Percentiles rank a stretch among this genome's conserved stretches.
Conservation (phyloP, 2,329 filamentous ascomycete species). For the Stemphylium vesicarium region DNA sequence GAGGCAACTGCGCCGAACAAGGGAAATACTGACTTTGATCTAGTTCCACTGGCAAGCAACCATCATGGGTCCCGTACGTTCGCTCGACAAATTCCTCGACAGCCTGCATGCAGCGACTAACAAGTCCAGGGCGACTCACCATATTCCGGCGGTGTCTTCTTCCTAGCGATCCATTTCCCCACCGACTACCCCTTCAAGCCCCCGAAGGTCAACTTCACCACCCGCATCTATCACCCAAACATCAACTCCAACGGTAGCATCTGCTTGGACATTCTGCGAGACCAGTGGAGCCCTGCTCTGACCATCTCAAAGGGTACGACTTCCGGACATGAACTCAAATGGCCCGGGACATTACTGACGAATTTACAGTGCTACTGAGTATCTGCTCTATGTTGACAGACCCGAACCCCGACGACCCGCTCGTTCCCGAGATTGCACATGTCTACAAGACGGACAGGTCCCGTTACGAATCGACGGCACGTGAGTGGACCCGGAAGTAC, state of each 20-base stretch:
- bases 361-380: slow-evolving; percentile 79
- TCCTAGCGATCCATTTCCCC: slow-evolving; percentile 97
- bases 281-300: slow-evolving; percentile 98
- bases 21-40: slow-evolving; percentile 37
- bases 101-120: slow-evolving; percentile 36
- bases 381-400: slow-evolving; percentile 99
- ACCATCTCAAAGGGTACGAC: slow-evolving; percentile 94
- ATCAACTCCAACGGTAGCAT: slow-evolving; percentile 99
- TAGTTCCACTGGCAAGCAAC: slow-evolving; percentile 99
- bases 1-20: slow-evolving; percentile 15
- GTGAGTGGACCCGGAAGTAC: slow-evolving; percentile 99
- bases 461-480: slow-evolving; percentile 92
- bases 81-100: not conserved
- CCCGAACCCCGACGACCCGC: slow-evolving; percentile 97
- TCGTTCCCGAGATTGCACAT: slow-evolving; percentile 98
- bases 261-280: slow-evolving; percentile 96
- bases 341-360: slow-evolving; percentile 4
- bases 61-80: slow-evolving; percentile 97
- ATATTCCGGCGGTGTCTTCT: slow-evolving; percentile 98
- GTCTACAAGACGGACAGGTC: slow-evolving; percentile 99
- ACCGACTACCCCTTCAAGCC: slow-evolving; percentile 99
- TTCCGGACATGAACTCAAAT: not conserved
- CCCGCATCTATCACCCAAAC: slow-evolving; percentile 99
- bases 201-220: slow-evolving; percentile 99
- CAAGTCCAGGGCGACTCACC: slow-evolving; percentile 81